Evolutionary conservation across 1,139 yeast species (phyloP).

Genomic region (Candida labiduridarum): DNA sequence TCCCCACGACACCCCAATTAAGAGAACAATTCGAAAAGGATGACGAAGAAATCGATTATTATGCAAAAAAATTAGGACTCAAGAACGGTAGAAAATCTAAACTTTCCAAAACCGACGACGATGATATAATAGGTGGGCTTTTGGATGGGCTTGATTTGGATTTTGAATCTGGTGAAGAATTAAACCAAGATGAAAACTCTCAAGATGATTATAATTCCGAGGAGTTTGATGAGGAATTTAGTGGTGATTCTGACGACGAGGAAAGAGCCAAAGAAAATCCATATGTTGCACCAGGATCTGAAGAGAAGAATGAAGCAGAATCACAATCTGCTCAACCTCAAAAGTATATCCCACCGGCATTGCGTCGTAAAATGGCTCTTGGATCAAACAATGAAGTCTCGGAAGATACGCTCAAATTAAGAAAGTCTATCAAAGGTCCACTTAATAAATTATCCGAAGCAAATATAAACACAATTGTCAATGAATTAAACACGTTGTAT

Average conservation of each 20-base stretch:
- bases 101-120: slow-evolving; percentile 54
- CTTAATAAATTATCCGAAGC: slow-evolving; percentile 87
- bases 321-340: slow-evolving; percentile 24
- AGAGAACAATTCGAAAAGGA: slow-evolving; percentile 56
- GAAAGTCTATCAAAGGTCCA: slow-evolving; percentile 72
- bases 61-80: slow-evolving; percentile 79
- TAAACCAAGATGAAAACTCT: slow-evolving; percentile 25
- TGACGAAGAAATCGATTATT: slow-evolving; percentile 78
- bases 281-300: slow-evolving; percentile 69
- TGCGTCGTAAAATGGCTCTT: slow-evolving; percentile 56
- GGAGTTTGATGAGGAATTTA: slow-evolving; percentile 62
- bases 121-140: slow-evolving; percentile 72
- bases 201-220: slow-evolving; percentile 40
- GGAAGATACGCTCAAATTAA: slow-evolving; percentile 53
- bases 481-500: slow-evolving; percentile 66
- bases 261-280: slow-evolving; percentile 68
- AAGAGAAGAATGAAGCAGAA: slow-evolving; percentile 10
- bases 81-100: slow-evolving; percentile 51
- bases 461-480: slow-evolving; percentile 69
- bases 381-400: slow-evolving; percentile 34
- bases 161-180: slow-evolving; percentile 27
- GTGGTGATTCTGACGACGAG: slow-evolving; percentile 15
- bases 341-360: slow-evolving; percentile 83
- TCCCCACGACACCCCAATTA: slow-evolving; percentile 37
- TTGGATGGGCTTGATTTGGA: slow-evolving; percentile 78